Evolutionary conservation across 768 basidiomycete genomes (phyloP).

Genomic region (Cystoderma amianthinum): DNA sequence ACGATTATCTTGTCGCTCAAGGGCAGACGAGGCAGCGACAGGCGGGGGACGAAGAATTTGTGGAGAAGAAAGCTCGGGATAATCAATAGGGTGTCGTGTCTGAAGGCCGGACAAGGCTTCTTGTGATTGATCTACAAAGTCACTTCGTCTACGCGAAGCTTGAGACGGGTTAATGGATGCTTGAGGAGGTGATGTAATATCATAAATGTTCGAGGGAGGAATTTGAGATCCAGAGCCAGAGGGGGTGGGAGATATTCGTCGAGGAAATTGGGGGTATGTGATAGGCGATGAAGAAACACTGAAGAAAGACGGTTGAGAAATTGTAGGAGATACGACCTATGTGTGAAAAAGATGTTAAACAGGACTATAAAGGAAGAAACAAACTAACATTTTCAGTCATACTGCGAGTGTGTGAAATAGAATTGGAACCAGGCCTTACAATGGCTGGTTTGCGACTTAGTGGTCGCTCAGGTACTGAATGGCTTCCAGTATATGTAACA

Average conservation of each 20-base stretch:
- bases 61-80: constrained; percentile 64
- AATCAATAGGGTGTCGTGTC: constrained; percentile 60
- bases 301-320: constrained; percentile 25
- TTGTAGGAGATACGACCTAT: constrained; percentile 28
- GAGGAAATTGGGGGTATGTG: constrained; percentile 26
- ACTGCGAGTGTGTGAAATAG: constrained; percentile 38
- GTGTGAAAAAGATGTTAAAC: constrained; percentile 5
- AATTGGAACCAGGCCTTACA: constrained; percentile 31
- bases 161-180: constrained; percentile 76
- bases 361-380: not conserved
- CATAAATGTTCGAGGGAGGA: constrained; percentile 33
- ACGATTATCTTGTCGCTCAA: constrained; percentile 74
- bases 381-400: constrained; percentile 43
- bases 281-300: constrained; percentile 38
- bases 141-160: constrained; percentile 66
- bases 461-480: constrained; percentile 15
- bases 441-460: constrained; percentile 33
- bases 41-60: constrained; percentile 74
- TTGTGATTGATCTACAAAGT: constrained; percentile 76
- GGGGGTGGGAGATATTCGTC: constrained; percentile 19
- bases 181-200: constrained; percentile 68
- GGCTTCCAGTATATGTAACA: constrained; percentile 20
- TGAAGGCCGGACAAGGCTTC: constrained; percentile 46
- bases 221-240: constrained; percentile 14
- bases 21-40: constrained; percentile 56